These are phyloP conservation scores for Sphaerulina musiva DNA, from an alignment of 2,329 filamentous ascomycete species.

Conservation along the genomic window DNA sequence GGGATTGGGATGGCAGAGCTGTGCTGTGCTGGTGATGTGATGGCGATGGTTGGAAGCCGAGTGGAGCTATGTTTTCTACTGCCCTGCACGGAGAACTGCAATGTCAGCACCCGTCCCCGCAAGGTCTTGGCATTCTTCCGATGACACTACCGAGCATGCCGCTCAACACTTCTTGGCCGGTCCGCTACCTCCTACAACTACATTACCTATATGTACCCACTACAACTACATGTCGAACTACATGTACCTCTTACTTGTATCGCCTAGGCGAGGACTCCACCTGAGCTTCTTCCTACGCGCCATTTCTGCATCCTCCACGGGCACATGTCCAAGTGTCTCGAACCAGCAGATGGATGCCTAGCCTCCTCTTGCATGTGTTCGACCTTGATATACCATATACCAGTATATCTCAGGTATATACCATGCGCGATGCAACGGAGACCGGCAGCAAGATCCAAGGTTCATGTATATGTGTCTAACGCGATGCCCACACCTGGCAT, in stretches of 20 bases:
- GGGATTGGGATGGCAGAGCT: not conserved
- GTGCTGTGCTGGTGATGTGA: not conserved
- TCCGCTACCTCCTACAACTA: no score
- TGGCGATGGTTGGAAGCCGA: no score
- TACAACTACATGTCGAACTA: no score
- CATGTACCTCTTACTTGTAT: no score
- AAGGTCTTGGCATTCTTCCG: no score
- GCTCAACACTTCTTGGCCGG: not conserved
- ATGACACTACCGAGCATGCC: not conserved
- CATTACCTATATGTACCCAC: no score
- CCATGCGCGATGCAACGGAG: not conserved
- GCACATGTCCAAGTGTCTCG: slow-evolving; percentile 8
- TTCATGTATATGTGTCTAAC: slow-evolving; percentile 2
- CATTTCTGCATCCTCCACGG: not conserved
- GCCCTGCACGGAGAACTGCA: no score
- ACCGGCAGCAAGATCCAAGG: not conserved
- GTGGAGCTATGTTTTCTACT: no score
- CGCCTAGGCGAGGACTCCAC: not conserved
- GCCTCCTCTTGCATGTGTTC: not conserved
- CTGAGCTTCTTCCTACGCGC: not conserved
- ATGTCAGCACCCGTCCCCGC: no score
- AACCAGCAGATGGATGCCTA: not conserved
- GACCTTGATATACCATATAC: no score
- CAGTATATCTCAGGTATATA: no score
- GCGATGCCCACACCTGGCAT: not conserved